Base-by-base conservation (phyloP, 2,329 filamentous ascomycete species). In the Colletotrichum shisoi region DNA sequence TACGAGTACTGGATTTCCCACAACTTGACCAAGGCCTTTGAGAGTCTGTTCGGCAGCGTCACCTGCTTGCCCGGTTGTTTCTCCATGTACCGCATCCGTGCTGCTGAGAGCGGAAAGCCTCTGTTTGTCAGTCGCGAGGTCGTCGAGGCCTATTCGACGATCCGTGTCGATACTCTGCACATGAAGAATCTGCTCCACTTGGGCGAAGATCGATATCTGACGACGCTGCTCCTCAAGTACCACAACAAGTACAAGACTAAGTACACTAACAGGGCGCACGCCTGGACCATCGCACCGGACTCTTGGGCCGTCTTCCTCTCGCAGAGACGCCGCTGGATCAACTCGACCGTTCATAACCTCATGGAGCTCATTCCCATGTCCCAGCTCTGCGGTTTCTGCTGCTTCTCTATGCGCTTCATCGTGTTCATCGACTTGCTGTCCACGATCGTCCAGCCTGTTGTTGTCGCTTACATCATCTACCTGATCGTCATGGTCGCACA, bases 1-100 rank as follows among this genome's bases (percentile, higher is more conserved):
- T 99, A 98, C 84, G 94, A 99, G 80, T 99, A 99, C 85, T 99
- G 94, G 83, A 99, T 99, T 74, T 98, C 94, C 58, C 94, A 99
- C 84, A 96, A 98, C 77, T 81, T 99, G 72, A 90, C 92, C 72
- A 98, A 99, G 82, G 95, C 94, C 13, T 99, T 99, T 77, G 94
- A 98, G 80, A 95, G 91, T 80, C 85, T 99, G 73, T 99, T 99
- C 76, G 95, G 94, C 65, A 96, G 92, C 72, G 94, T 99, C 72
- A 99, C 95, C 57, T 99, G 95, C 85, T 84, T 99, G 76, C 95
- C 95, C 27, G 95, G 95, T 83, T 99, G 95, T 87, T 99, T 98
- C 86, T 93, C 91, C 74, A 99, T 99, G 95, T 99, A 97, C 80
- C 91, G 95, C 73, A 93, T 99, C 75, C 92, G 95, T 70, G 93